Evolutionary conservation across 2,329 filamentous ascomycete genomes (phyloP), one percentile per base, ranked within the genome.

Genomic region (Fusarium globosum): DNA sequence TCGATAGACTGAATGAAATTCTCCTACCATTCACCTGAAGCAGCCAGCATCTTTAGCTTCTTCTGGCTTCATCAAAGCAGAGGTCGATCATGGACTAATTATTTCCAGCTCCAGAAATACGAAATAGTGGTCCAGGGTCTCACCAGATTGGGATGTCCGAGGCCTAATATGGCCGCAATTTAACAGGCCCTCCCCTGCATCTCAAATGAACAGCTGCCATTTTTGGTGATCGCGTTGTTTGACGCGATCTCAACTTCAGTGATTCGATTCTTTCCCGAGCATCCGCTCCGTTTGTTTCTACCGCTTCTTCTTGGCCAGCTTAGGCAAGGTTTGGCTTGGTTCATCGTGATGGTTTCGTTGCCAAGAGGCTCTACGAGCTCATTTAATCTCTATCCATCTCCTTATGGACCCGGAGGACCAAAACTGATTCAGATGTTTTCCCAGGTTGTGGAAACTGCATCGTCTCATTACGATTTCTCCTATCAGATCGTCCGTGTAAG

Each of bases 21-120:
- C 36, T 51, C 20, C 52, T 45, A 46, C 48, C 68, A 59, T 57
- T 69, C 76, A 78, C 76, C 76, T 78, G 76, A 77, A 76, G 76
- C 76, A 75, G 57, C 68, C 68, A 66, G 39, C 57, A 51, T 51
- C 61, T 42, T 52, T 71, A 63, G 71, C 43, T 56, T 43, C 67
- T 68, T 61, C 36, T 63, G 52, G 58, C 65, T 65, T 67, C 43
- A 46, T 43, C 55, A 53, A 58, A 69, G 68, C 67, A 67, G 41
- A 59, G 45, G 49, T 60, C 64, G 69, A 39, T 55, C 46, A 41
- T 56, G 59, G 61, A 43, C 71, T 68, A 33, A 33, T 33, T 33
- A 45, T 52, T 41, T 56, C 60, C 55, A 52, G 58, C 46, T 41
- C 39, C 60, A 56, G 55, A 68, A 66, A 76, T 65, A 72, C 70